Base-by-base conservation (phyloP, 495 filamentous ascomycete species). In the Neurospora sp. region DNA sequence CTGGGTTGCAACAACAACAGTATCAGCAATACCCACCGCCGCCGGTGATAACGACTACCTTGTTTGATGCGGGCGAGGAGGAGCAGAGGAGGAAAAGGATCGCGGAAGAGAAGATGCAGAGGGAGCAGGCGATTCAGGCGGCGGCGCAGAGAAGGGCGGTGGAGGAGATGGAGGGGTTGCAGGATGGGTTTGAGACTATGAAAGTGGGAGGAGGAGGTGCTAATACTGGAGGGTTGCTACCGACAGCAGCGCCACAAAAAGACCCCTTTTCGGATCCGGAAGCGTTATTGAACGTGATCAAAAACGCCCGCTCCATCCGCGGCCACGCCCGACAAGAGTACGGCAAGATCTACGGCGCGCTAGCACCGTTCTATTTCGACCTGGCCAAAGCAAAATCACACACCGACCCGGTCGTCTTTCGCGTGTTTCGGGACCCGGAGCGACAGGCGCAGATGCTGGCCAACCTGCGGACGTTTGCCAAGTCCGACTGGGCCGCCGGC, bases 261-360 rank as follows among this genome's bases (percentile, higher is more conserved):
- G 81, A 81, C 69, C 79, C 81, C 16, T 76, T 80, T 4, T 76
- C 80, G 20, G 90, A 92, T 75, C 86, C 88, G 3, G 82, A 87
- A 16, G 86, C 87, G 1, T 81, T 92, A 31, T 79, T 99, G 71
- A 85, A 84, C 39, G 87, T 93, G 5, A 80, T 99, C 72, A 86
- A 88, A 71, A 87, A 85, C 42, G 89, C 89, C 6, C 89, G 85
- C 74, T 97, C 94, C n/a, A 86, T 96, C 48, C 86, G 96, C 16
- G 96, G 96, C 14, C 86, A 91, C 79, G 96, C 96, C 23, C 87
- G 94, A 71, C 90, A 94, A 77, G 94, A 98, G 81, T 98, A 94
- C 80, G 96, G 91, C 31, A 94, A 91, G 80, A 88, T 98, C 39
- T 97, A 98, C 82, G 91, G 90, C 20, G 93, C 93, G 12, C 84